Evolutionary conservation across 1,139 yeast species (phyloP), one percentile per base, ranked within the genome.

Genomic region (Pneumocystis murina): DNA sequence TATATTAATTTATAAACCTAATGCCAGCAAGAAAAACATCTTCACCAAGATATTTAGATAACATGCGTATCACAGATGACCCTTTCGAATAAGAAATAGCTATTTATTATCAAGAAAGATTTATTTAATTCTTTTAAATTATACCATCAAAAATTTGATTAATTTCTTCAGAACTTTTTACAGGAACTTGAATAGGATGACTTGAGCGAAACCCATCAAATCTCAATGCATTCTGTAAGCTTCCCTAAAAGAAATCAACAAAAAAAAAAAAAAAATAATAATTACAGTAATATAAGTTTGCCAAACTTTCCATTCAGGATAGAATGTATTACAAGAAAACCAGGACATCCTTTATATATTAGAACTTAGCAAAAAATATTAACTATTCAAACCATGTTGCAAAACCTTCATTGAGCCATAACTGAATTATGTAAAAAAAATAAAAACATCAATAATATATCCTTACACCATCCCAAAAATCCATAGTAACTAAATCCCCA

Each of bases 381-480:
- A 48, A 12, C 4, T 24, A 24, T 24, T 48, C 33, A 48, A 24
- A 48, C 55, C 70, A 68, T 60, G 96, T 88, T 61, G 96, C 96
- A 72, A 87, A 88, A 36, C 95, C 95, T 76, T 88, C 96, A 74
- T 88, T 88, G 69, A 88, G 80, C 95, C 95, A 88, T 68, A 88
- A 24, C 55, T 48, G 4, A 48, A 20, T 48, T 8, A 48, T 48
- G 7, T 24, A 48, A 48, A 41, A 40, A 40, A 41, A 20, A 17
- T 7, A 6, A 41, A 40, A 41, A 41, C 30, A 41, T 17, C 10
- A 41, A 17, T 33, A 33, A 5, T 33, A 17, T 41, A 41, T 48
- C 28, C 30, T 24, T 48, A 48, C 80, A 66, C 87, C 95, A 74
- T 88, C 94, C 96, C 96, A 88, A 89, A 92, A 88, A 70, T 87